phyloP scores from a whole-genome alignment of 2,329 filamentous ascomycete genomes.

The Neofusicoccum ribis region DNA sequence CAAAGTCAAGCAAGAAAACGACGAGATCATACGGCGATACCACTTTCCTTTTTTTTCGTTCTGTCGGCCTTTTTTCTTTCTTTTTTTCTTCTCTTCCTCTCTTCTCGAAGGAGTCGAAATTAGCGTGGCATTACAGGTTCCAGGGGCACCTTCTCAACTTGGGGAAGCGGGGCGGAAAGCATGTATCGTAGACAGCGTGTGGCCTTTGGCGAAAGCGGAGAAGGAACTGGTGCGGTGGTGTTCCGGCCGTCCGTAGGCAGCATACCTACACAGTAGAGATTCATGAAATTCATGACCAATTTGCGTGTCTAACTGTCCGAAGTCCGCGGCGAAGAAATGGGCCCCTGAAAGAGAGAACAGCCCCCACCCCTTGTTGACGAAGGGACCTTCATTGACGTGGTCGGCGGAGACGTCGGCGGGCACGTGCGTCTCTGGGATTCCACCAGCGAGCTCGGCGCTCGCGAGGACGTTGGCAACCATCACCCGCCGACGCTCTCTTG shows the following conservation, averaged over 20 bases:
- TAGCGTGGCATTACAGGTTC: slow-evolving; percentile 12
- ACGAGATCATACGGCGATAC: slow-evolving; percentile 13
- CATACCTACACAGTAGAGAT: background rate
- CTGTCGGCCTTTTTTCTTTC: background rate
- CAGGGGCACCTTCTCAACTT: background rate
- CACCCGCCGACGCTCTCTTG: background rate
- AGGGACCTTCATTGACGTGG: slow-evolving; percentile 11
- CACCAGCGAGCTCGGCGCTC: slow-evolving; percentile 16
- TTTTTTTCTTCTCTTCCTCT: background rate
- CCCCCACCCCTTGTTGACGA: background rate
- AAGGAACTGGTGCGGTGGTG: background rate
- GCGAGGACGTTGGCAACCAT: background rate
- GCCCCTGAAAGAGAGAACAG: slow-evolving; percentile 2
- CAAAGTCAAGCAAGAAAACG: background rate
- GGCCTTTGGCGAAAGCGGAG: background rate
- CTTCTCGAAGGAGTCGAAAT: background rate
- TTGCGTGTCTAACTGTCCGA: background rate
- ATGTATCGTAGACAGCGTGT: background rate
- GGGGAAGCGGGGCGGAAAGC: background rate
- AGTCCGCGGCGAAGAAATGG: background rate
- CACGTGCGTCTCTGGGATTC: slow-evolving; percentile 9
- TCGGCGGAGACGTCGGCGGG: slow-evolving; percentile 1
- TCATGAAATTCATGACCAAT: slow-evolving; percentile 1
- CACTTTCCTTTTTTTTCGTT: background rate
- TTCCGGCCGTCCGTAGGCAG: background rate